Evolutionary conservation across 2,329 filamentous ascomycete species (phyloP), one percentile per base, ranked within the genome.

Genomic region (Aspergillus brasiliensis): DNA sequence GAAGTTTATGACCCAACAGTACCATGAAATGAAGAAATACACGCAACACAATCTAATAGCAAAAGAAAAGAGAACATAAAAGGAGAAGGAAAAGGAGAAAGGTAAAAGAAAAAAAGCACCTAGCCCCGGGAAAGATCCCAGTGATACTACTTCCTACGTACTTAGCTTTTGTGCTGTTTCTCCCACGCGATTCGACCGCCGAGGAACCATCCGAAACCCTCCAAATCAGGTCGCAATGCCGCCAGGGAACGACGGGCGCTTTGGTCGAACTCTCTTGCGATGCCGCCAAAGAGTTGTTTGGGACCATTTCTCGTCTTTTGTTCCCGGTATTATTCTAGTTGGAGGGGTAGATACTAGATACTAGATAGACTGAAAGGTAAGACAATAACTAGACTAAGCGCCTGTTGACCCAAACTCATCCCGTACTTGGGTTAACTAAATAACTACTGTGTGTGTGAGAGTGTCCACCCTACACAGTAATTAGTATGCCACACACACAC

Each of bases 201-300:
- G 25, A 49, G 46, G 46, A 49, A 49, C 46, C 46, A 48, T 48
- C 63, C 60, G 60, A 63, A 62, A 60, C 56, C 48, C 38, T 53
- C 59, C 63, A 57, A 62, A 64, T 63, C 51, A 62, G 42, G 46
- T 57, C 34, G 40, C 46, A 47, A 53, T 25, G 21, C 27, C 51
- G 25, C 46, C 56, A 23, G 40, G 38, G 38, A 37, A 56, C 34
- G 52, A 56, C 56, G 48, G 48, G 59, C 55, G 56, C 52, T 48
- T 51, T 63, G 58, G 55, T 58, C 51, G 54, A 62, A 60, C 58
- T 58, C 37, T 62, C 54, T 42, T 57, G 42, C 10, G 46, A 28
- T 48, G 44, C 38, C 38, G 38, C 38, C n/a, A 42, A n/a, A 42
- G 38, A 3, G 17, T n/a, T 42, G 38, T 15, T 34, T 34, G 31